phyloP scores from a whole-genome alignment of 2,329 filamentous ascomycete species.

The Epichloe coenophiala region DNA sequence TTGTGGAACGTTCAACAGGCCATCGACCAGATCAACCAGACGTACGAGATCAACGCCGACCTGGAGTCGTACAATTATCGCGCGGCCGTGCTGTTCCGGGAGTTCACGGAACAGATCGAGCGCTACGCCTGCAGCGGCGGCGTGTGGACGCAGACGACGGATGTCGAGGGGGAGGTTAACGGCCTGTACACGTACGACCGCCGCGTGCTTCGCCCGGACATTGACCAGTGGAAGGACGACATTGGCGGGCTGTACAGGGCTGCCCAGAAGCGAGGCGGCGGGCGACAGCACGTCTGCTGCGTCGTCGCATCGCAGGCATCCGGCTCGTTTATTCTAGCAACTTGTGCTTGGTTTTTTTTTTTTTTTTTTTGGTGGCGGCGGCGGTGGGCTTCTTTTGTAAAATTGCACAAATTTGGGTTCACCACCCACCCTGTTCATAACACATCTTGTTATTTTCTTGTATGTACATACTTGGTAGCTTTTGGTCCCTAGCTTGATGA shows the following conservation, averaged over 20 bases:
- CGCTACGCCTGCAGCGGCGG: slow-evolving; percentile 50
- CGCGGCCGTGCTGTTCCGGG: slow-evolving; percentile 42
- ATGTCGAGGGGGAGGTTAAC: slow-evolving; percentile 64
- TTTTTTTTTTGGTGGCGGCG: too few species aligned
- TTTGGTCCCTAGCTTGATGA: too few species aligned
- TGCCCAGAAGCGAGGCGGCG: slow-evolving; percentile 18
- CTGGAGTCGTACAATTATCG: slow-evolving; percentile 54
- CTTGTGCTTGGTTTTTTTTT: too few species aligned
- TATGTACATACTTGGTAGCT: too few species aligned
- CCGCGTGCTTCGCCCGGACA: slow-evolving; percentile 41
- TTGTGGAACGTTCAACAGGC: slow-evolving; percentile 51
- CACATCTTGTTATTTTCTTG: too few species aligned
- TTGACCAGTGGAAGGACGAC: slow-evolving; percentile 44
- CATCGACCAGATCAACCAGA: slow-evolving; percentile 47
- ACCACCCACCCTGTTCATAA: too few species aligned
- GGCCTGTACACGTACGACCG: slow-evolving; percentile 58
- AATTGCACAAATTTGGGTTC: too few species aligned
- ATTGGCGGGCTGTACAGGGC: slow-evolving; percentile 47
- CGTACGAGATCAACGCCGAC: slow-evolving; percentile 50
- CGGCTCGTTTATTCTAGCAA: too few species aligned
- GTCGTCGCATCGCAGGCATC: background rate
- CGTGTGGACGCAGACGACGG: slow-evolving; percentile 62
- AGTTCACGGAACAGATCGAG: slow-evolving; percentile 48
- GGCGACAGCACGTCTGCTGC: background rate
- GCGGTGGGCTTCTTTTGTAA: too few species aligned